These are phyloP conservation scores for Leucaena leucocephala DNA, from an alignment of 306 rosid species.

Conservation along the genomic window DNA sequence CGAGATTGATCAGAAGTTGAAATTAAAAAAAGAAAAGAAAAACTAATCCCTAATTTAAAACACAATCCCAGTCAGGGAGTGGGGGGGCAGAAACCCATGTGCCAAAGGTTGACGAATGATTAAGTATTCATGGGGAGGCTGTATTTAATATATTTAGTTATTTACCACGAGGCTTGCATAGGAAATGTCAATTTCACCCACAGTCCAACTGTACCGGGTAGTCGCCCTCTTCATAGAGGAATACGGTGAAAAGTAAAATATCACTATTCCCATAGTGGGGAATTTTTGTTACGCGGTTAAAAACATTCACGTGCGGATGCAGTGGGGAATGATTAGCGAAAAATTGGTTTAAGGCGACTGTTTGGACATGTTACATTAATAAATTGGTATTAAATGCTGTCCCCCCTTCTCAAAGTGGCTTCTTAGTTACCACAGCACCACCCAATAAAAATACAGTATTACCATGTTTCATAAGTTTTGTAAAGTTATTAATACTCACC, in stretches of 20 bases:
- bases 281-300: too few relatives aligned
- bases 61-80: neutral
- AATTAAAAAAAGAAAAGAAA: neutral
- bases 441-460: too few relatives aligned
- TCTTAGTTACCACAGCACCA: too few relatives aligned
- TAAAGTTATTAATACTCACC: too few relatives aligned
- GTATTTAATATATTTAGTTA: neutral
- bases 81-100: slow-evolving; percentile 14
- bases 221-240: neutral
- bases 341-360: too few relatives aligned
- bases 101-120: slow-evolving; percentile 5
- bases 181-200: neutral
- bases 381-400: neutral
- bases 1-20: neutral
- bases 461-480: too few relatives aligned
- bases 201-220: neutral
- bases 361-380: neutral
- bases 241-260: neutral
- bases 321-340: neutral
- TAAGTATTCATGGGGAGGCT: neutral
- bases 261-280: neutral
- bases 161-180: neutral
- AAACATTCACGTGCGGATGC: neutral
- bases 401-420: too few relatives aligned
- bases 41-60: neutral